phyloP scores from a whole-genome alignment of 768 basidiomycete species.

The Macrocybe gigantea region DNA sequence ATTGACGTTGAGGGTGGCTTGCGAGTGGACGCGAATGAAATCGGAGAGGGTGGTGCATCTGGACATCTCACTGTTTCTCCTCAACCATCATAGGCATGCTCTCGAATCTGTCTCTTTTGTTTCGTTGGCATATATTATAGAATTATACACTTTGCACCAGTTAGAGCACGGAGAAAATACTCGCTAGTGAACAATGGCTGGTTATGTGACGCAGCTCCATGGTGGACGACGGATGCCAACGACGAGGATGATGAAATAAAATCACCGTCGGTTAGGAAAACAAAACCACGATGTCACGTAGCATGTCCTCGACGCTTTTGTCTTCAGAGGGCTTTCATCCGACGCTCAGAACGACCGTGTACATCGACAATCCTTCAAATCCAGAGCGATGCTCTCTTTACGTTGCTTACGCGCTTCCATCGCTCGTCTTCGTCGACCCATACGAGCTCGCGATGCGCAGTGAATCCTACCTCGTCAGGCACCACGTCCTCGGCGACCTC shows the following conservation, averaged over 20 bases:
- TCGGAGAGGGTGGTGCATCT: constrained; percentile 21
- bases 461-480: constrained; percentile 29
- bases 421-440: constrained; percentile 40
- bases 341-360: constrained; percentile 22
- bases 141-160: too few species aligned
- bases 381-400: constrained; percentile 27
- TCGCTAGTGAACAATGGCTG: too few species aligned
- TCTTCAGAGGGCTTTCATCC: constrained; percentile 35
- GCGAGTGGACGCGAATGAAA: constrained; percentile 31
- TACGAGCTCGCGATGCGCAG: constrained; percentile 38
- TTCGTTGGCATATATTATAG: too few species aligned
- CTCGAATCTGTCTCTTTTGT: too few species aligned
- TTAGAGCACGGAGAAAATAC: too few species aligned
- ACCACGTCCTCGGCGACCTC: constrained; percentile 23
- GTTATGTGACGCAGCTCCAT: too few species aligned
- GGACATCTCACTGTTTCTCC: constrained; percentile 4
- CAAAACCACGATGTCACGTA: too few species aligned
- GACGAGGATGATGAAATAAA: too few species aligned
- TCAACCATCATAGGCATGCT: neutral
- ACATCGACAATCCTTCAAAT: constrained; percentile 8
- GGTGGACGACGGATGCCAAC: too few species aligned
- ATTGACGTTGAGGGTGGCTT: constrained; percentile 31
- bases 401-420: constrained; percentile 33
- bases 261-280: too few species aligned
- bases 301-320: too few species aligned